A percentile compares a stretch with the other conserved stretches of the same genome.
Conservation (phyloP, 164 flowering plant genomes). For the Hamamelis virginiana region DNA sequence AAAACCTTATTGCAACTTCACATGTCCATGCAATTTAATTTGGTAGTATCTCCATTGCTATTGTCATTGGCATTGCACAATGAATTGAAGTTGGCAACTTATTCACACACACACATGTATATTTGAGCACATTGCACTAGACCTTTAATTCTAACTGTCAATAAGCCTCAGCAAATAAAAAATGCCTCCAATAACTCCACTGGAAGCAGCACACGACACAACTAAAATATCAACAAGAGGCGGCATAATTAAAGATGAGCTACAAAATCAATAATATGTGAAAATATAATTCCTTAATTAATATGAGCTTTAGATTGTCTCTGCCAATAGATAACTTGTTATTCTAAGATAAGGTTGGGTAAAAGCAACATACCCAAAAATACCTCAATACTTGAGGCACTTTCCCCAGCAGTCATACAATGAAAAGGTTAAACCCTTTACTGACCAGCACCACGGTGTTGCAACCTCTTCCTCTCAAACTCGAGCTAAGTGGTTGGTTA, state of each 20-base stretch:
- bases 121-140: neutral
- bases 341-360: neutral
- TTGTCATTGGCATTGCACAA: neutral
- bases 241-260: neutral
- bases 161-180: neutral
- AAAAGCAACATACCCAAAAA: conserved; percentile 6
- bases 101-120: neutral
- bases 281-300: neutral
- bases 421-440: conserved; percentile 17
- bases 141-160: neutral
- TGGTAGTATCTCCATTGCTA: neutral
- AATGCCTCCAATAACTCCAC: neutral
- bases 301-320: neutral
- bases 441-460: conserved; percentile 43
- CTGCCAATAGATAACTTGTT: neutral
- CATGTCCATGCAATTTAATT: too few species aligned
- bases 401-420: conserved; percentile 1
- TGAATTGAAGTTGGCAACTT: neutral
- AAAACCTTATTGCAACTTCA: too few species aligned
- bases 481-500: conserved; percentile 51
- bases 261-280: neutral
- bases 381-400: neutral
- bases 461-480: conserved; percentile 76
- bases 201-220: neutral
- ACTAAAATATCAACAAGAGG: neutral